Evolutionary conservation across 345 rosid species (phyloP).

Genomic region (Salix purpurea): DNA sequence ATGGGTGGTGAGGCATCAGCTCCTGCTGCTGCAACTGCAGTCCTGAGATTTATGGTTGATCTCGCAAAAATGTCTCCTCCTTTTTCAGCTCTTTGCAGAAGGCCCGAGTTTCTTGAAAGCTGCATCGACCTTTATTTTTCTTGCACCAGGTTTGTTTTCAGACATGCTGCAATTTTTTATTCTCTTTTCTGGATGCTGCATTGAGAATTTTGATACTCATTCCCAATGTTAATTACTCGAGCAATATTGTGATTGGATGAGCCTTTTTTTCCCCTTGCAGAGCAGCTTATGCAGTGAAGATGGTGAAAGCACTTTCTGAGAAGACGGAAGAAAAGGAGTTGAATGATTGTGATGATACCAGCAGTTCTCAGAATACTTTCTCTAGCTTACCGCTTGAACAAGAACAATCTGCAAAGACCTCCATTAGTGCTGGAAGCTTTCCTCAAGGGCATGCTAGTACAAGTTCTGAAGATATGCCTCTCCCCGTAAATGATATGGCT

Average conservation of each 20-base stretch:
- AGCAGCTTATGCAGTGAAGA: constrained; percentile 83
- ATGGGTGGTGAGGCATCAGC: constrained; percentile 99
- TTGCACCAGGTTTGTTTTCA: constrained; percentile 75
- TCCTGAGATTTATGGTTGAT: constrained; percentile 98
- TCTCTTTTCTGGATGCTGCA: constrained; percentile 1
- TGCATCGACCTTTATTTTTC: constrained; percentile 94
- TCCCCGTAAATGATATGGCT: constrained; percentile 36
- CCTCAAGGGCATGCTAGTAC: constrained; percentile 82
- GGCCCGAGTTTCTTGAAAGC: constrained; percentile 84
- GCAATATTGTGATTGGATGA: not conserved
- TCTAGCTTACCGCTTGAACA: constrained; percentile 85
- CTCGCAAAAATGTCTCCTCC: constrained; percentile 95
- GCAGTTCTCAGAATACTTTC: constrained; percentile 72
- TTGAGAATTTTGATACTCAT: not conserved
- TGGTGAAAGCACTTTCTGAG: constrained; percentile 71
- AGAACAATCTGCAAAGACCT: constrained; percentile 74
- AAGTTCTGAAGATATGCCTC: constrained; percentile 68
- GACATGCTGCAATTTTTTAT: constrained; percentile 17
- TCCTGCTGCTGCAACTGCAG: constrained; percentile 96
- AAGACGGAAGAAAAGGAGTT: constrained; percentile 73
- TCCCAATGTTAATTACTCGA: not conserved
- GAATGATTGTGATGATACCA: constrained; percentile 69
- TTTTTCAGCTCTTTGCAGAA: constrained; percentile 89
- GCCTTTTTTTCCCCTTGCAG: constrained; percentile 37
- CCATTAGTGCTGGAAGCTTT: constrained; percentile 84